Evolutionary conservation across 352 stramenopile species (phyloP), one percentile per base, ranked within the genome.

Genomic region (Phytopythium chamaehyphon): DNA sequence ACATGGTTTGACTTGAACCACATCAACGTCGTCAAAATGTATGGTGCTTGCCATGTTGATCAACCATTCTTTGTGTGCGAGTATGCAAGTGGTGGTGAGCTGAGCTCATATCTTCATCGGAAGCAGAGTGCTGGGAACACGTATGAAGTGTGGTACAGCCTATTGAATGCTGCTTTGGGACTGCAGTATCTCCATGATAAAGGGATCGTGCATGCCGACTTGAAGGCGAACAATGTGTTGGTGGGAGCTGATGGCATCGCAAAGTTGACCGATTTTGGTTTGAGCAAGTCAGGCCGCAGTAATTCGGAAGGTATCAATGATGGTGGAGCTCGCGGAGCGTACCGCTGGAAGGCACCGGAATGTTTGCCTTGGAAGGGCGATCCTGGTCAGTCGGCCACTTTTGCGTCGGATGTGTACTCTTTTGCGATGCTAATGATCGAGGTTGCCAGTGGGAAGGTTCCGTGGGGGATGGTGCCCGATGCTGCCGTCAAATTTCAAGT

Each of bases 271-370:
- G 61, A 73, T 43, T 62, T 69, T 61, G 64, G 64, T 3, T 33
- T 58, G 6, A 31, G 33, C 16, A 28, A 6, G 22, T 26, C 24
- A 4, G 8, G 28, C 5, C 5, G 28, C 5, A 9, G 9, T 33
- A 33, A 33, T 9, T 33, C 28, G 9, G 28, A 10, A 12, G 21
- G n/a, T 9, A 2, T 16, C 23, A 37, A 3, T 0, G 33, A 33
- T 23, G 33, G 0, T n/a, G 40, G 28, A 1, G 43, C 36, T 1
- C 19, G 51, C 0, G 64, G 64, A 15, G 64, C 64, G 8, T 42
- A 60, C n/a, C 57, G 54, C 1, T 73, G 64, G 64, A 70, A 73
- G 36, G 64, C 64, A 4, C 61, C 64, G 1, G 57, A 73, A 26
- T 61, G 51, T 21, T 51, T 73, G 4, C 15, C 28, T 10, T 33